Percentiles rank a stretch among this genome's conserved stretches.
Evolutionary conservation across 1,284 basidiomycete genomes (phyloP).

Genomic region (Malassezia sp.): DNA sequence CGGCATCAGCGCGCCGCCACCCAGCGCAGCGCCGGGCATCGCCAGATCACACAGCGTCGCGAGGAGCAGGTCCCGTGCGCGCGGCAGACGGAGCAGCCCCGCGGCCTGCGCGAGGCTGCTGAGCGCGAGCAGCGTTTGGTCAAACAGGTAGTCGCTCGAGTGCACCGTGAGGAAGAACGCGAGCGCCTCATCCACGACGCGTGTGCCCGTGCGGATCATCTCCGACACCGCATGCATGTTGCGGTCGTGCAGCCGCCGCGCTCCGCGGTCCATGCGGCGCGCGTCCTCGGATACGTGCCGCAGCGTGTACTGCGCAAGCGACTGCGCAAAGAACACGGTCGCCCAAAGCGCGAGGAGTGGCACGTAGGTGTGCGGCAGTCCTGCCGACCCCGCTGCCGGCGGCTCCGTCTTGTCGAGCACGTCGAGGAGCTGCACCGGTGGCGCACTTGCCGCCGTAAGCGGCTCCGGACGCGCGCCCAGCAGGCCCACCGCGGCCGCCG

Average conservation of each 20-base stretch:
- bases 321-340: slow-evolving; percentile 73
- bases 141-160: slow-evolving; percentile 73
- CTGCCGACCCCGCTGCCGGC: slow-evolving; percentile 69
- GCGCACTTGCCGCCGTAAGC: slow-evolving; percentile 25
- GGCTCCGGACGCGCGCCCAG: slow-evolving; percentile 18
- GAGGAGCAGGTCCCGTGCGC: slow-evolving; percentile 85
- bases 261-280: too few relatives aligned
- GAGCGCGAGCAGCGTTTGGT: slow-evolving; percentile 66
- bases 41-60: slow-evolving; percentile 50
- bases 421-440: slow-evolving; percentile 36
- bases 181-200: slow-evolving; percentile 72
- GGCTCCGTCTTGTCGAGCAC: slow-evolving; percentile 63
- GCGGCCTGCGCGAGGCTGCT: slow-evolving; percentile 76
- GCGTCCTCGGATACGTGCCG: slow-evolving; percentile 54
- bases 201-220: slow-evolving; percentile 79
- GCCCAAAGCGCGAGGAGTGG: slow-evolving; percentile 84
- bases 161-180: slow-evolving; percentile 81
- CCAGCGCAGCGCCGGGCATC: slow-evolving; percentile 8
- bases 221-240: slow-evolving; percentile 52
- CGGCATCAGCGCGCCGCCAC: slow-evolving; percentile 57
- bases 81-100: slow-evolving; percentile 71
- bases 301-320: slow-evolving; percentile 63
- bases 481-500: slow-evolving; percentile 25
- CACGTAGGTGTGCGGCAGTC: slow-evolving; percentile 56
- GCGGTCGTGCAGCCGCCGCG: too few relatives aligned